Evolutionary conservation across 495 filamentous ascomycete species (phyloP).

Genomic region (Aeminium ludgeri): DNA sequence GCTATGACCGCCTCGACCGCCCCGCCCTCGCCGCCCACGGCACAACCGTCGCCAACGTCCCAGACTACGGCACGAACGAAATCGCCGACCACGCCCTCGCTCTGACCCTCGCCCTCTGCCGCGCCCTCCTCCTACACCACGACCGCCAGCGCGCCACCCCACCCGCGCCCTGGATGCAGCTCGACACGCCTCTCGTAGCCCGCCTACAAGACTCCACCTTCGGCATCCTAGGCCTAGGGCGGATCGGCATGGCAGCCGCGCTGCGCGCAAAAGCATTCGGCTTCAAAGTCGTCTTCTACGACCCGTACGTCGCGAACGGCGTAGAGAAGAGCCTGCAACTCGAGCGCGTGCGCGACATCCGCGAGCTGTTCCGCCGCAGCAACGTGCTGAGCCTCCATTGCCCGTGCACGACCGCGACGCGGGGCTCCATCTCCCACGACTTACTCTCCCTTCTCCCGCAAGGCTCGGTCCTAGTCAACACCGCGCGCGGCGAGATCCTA

Average conservation of each 20-base stretch:
- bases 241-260: constrained; percentile 14
- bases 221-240: constrained; percentile 12
- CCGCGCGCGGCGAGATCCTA: constrained; percentile 12
- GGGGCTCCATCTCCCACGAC: constrained; percentile 6
- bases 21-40: constrained; percentile 5
- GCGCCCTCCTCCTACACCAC: constrained; percentile 14
- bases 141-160: constrained; percentile 10
- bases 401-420: constrained; percentile 9
- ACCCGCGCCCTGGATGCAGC: constrained; percentile 4
- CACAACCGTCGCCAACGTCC: constrained; percentile 13
- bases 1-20: constrained; percentile 14
- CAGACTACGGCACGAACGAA: constrained; percentile 15
- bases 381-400: constrained; percentile 10
- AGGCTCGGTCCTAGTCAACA: constrained; percentile 13
- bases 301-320: constrained; percentile 14
- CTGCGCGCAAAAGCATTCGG: constrained; percentile 14
- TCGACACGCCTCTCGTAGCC: constrained; percentile 9
- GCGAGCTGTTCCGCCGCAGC: constrained; percentile 12
- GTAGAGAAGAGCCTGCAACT: constrained; percentile 9
- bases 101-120: constrained; percentile 7
- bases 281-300: constrained; percentile 14
- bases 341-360: constrained; percentile 12
- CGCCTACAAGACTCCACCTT: constrained; percentile 5
- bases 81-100: constrained; percentile 15
- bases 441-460: constrained; percentile 12